phyloP scores from a whole-genome alignment of 1,139 yeast genomes.

The Hyphopichia burtonii region DNA sequence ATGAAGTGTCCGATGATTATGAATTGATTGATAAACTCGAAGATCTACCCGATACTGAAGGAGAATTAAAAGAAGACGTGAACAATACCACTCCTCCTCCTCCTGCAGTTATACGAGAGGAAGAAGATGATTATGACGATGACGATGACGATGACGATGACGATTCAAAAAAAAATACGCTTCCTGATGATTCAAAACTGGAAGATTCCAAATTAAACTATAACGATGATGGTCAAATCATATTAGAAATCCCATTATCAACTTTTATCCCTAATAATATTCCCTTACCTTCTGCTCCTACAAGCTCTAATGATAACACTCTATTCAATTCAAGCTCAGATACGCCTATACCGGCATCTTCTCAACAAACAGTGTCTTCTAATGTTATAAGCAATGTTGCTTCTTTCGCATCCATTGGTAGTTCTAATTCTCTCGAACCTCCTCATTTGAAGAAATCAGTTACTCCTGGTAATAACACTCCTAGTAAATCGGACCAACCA shows the following conservation, averaged over 20 bases:
- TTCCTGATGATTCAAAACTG: background rate
- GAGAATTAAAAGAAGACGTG: conserved; percentile 21
- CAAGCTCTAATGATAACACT: conserved; percentile 1
- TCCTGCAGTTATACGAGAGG: conserved; percentile 23
- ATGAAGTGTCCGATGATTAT: conserved; percentile 38
- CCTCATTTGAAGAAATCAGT: background rate
- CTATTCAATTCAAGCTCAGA: background rate
- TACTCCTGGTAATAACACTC: background rate
- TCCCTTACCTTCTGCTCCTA: background rate
- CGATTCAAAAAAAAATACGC: conserved; percentile 4
- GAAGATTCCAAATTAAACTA: conserved; percentile 7
- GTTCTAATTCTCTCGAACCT: background rate
- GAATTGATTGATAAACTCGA: conserved; percentile 38
- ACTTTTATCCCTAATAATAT: background rate
- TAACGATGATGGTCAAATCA: conserved; percentile 28
- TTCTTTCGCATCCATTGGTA: background rate
- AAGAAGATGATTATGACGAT: conserved; percentile 44
- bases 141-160: conserved; percentile 33
- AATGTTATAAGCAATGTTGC: background rate
- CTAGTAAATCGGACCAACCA: background rate
- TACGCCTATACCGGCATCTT: conserved; percentile 1
- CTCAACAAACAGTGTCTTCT: background rate
- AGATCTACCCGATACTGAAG: conserved; percentile 13
- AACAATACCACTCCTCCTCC: conserved; percentile 13
- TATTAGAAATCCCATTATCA: conserved; percentile 28